Evolutionary conservation across 2,329 filamentous ascomycete species (phyloP), one percentile per base, ranked within the genome.

Genomic region (Chalaropsis thielavioides): DNA sequence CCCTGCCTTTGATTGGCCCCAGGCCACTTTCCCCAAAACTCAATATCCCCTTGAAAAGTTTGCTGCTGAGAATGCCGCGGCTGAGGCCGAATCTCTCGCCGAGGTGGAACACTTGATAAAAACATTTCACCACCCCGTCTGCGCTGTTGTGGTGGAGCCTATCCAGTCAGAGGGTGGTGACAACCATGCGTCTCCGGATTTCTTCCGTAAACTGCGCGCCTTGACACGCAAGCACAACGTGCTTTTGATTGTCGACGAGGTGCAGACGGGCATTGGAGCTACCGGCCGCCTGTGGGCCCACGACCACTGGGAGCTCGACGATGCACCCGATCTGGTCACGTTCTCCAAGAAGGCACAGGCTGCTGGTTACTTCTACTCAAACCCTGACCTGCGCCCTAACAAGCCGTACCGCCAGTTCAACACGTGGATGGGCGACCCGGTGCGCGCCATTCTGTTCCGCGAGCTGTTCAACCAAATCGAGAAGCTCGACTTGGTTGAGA

Each of bases 321-420:
- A 83, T 11, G 86, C 88, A 24, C 89, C 89, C 1, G 89, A 92
- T 73, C 91, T 92, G 77, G 89, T 92, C n/a, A 92, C 89, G 35
- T 92, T 92, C 78, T 87, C 83, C 69, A 92, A 92, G 81, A 92
- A 92, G 77, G 89, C 89, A 1, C 89, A 92, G 76, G 88, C 89
- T 17, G 89, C 89, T 13, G 89, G 89, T 2, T 92, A 90, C 79
- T 92, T 89, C 78, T 92, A 83, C 72, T 86, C 86, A 54, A 86
- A 91, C 78, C 79, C 82, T n/a, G 83, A 82, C 56, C 78, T 92
- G 62, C 79, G 87, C 62, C 89, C 89, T 27, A 90, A 91, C 76
- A 89, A 89, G 78, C 85, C 89, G 38, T 92, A 91, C 78, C 83
- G 89, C 68, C 89, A 92, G 76, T 92, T 92, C 78, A 92, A 92